phyloP scores from a whole-genome alignment of 768 basidiomycete genomes.

The Rubroboletus pulcherrimus region DNA sequence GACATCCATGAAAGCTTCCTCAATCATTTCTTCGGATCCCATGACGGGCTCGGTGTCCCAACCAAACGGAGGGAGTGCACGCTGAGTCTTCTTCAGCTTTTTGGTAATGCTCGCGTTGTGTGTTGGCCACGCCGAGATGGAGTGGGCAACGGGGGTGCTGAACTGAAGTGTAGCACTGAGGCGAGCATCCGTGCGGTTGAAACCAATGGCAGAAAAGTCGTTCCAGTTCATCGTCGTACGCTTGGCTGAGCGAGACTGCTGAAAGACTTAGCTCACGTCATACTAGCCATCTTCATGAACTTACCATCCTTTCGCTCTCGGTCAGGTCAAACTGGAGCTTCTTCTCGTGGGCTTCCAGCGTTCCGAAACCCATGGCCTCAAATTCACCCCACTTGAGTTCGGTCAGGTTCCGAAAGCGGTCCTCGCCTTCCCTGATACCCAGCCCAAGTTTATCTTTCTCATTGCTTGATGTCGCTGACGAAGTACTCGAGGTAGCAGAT shows the following conservation, averaged over 20 bases:
- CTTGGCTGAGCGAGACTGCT: slow-evolving; percentile 63
- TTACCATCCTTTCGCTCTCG: slow-evolving; percentile 72
- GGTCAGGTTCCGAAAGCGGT: slow-evolving; percentile 74
- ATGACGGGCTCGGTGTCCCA: slow-evolving; percentile 89
- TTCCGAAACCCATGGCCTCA: slow-evolving; percentile 76
- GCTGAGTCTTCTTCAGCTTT: slow-evolving; percentile 80
- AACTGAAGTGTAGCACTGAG: slow-evolving; percentile 84
- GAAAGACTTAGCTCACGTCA: slow-evolving; percentile 6
- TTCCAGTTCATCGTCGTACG: slow-evolving; percentile 86
- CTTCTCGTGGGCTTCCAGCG: slow-evolving; percentile 47
- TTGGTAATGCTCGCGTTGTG: slow-evolving; percentile 69
- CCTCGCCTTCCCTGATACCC: slow-evolving; percentile 49
- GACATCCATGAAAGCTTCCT: slow-evolving; percentile 86
- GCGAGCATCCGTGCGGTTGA: slow-evolving; percentile 72
- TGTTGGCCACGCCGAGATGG: slow-evolving; percentile 68
- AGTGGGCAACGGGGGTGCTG: slow-evolving; percentile 48
- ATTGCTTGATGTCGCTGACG: slow-evolving; percentile 32
- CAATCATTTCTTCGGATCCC: slow-evolving; percentile 76
- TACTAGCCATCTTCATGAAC: slow-evolving; percentile 8
- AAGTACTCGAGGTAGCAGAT: slow-evolving; percentile 43
- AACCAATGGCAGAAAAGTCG: slow-evolving; percentile 83
- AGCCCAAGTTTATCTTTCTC: slow-evolving; percentile 30
- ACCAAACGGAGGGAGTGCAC: slow-evolving; percentile 73
- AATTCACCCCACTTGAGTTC: slow-evolving; percentile 93
- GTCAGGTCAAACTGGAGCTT: slow-evolving; percentile 91